These are phyloP conservation scores for Clonostachys sp. DNA, from an alignment of 2,329 filamentous ascomycete species.

Conservation along the genomic window DNA sequence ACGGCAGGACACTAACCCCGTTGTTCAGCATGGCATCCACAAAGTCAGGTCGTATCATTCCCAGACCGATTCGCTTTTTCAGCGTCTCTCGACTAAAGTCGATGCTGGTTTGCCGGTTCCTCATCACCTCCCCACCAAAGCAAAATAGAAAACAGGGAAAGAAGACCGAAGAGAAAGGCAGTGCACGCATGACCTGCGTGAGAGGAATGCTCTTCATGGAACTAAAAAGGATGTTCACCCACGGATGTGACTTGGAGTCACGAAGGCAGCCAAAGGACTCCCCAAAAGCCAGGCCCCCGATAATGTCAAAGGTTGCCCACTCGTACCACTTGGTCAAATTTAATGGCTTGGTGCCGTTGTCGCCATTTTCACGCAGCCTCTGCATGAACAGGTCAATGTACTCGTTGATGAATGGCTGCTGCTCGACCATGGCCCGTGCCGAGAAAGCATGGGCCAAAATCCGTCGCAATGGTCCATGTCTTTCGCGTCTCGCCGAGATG, in stretches of 20 bases:
- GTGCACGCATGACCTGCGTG: too few species aligned
- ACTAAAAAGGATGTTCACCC: slow-evolving; percentile 7
- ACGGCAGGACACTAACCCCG: too few species aligned
- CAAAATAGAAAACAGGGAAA: too few species aligned
- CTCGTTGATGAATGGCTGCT: slow-evolving; percentile 1
- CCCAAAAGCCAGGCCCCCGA: slow-evolving; percentile 16
- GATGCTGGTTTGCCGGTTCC: too few species aligned
- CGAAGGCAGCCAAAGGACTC: slow-evolving; percentile 9
- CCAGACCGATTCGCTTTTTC: too few species aligned
- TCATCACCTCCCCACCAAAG: too few species aligned
- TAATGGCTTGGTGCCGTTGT: slow-evolving; percentile 3
- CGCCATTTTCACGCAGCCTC: slow-evolving; percentile 8
- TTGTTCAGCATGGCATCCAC: too few species aligned
- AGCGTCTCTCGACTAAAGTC: too few species aligned
- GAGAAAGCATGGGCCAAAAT: slow-evolving; percentile 1
- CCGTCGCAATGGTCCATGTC: not conserved
- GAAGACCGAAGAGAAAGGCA: too few species aligned
- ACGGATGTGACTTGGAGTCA: slow-evolving; percentile 8
- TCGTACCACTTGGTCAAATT: slow-evolving; percentile 8
- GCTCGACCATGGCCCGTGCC: not conserved
- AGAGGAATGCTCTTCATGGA: not conserved
- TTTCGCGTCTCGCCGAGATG: not conserved
- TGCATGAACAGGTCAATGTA: slow-evolving; percentile 13
- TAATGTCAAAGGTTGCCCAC: slow-evolving; percentile 15
- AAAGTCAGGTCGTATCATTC: too few species aligned